These are phyloP conservation scores for Stagonosporopsis tanaceti DNA, from an alignment of 2,329 filamentous ascomycete genomes.

Conservation along the genomic window DNA sequence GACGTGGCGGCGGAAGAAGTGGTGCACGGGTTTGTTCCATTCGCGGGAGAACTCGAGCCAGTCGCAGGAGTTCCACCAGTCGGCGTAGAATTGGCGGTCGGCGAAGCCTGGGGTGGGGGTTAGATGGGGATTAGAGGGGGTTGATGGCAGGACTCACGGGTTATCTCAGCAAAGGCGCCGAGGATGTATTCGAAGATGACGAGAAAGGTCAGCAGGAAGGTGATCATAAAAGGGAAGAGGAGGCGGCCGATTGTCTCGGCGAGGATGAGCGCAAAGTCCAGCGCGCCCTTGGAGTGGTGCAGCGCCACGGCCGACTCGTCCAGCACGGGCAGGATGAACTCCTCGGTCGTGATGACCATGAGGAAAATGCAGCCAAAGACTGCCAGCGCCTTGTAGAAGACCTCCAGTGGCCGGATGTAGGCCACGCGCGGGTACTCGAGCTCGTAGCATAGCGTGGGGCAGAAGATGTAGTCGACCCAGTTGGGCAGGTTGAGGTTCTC, in stretches of 20 bases:
- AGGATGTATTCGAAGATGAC: slow-evolving; percentile 98
- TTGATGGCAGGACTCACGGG: slow-evolving; percentile 57
- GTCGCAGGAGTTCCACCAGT: slow-evolving; percentile 78
- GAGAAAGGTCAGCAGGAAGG: slow-evolving; percentile 92
- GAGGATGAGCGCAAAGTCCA: slow-evolving; percentile 80
- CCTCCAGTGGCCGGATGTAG: slow-evolving; percentile 78
- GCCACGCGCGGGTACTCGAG: slow-evolving; percentile 88
- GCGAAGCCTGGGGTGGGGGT: slow-evolving; percentile 67
- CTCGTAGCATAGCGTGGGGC: slow-evolving; percentile 96
- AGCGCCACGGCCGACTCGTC: slow-evolving; percentile 71
- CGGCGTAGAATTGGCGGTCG: slow-evolving; percentile 89
- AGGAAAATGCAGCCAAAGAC: slow-evolving; percentile 97
- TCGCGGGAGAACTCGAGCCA: slow-evolving; percentile 91
- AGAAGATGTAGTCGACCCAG: slow-evolving; percentile 86
- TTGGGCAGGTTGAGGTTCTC: slow-evolving; percentile 84
- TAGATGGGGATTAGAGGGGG: not conserved
- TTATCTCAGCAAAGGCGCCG: slow-evolving; percentile 93
- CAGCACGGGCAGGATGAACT: slow-evolving; percentile 93
- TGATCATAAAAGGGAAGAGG: slow-evolving; percentile 97
- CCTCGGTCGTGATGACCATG: slow-evolving; percentile 87
- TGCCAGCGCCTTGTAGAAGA: slow-evolving; percentile 85
- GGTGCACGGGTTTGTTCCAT: slow-evolving; percentile 98
- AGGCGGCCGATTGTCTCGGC: slow-evolving; percentile 90
- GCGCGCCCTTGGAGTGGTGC: slow-evolving; percentile 55
- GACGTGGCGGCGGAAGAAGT: slow-evolving; percentile 93